A percentile compares a stretch with the other conserved stretches of the same genome.
These are phyloP conservation scores for Orychophragmus violaceus DNA, from an alignment of 345 rosid genomes.

Conservation along the genomic window DNA sequence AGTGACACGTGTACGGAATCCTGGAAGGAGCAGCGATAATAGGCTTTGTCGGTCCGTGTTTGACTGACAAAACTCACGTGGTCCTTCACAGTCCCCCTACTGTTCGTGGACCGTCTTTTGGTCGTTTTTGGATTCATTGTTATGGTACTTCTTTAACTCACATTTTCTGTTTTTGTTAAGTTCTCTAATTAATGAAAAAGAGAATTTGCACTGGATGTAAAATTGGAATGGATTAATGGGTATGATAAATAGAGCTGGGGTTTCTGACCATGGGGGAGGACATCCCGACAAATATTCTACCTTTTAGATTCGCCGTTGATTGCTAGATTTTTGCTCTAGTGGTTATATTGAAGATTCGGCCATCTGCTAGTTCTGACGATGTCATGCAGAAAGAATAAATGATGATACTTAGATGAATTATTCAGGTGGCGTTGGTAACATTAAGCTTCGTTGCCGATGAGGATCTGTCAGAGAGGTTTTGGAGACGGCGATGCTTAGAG, in stretches of 20 bases:
- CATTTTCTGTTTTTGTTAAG: conserved; percentile 4
- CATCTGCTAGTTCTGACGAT: not conserved
- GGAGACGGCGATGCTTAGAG: not conserved
- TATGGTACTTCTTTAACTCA: not conserved
- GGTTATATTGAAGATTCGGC: not conserved
- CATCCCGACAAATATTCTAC: not conserved
- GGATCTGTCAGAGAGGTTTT: not conserved
- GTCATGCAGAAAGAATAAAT: not conserved
- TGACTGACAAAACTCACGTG: conserved; percentile 34
- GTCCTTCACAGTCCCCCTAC: conserved; percentile 21
- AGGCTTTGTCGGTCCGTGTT: conserved; percentile 25
- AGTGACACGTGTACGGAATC: conserved; percentile 21
- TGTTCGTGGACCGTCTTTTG: conserved; percentile 26
- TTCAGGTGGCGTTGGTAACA: not conserved
- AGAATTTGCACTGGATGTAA: not conserved
- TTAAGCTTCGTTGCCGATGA: not conserved
- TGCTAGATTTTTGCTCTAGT: not conserved
- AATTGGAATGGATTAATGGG: not conserved
- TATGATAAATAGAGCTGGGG: not conserved
- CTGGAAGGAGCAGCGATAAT: conserved; percentile 11
- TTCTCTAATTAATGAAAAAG: not conserved
- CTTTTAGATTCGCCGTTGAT: not conserved
- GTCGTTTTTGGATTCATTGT: conserved; percentile 26
- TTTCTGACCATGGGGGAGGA: too few relatives aligned
- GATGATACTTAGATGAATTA: not conserved